Evolutionary conservation across 208 protist genomes (phyloP).

Genomic region (Acanthamoeba divionensis): DNA sequence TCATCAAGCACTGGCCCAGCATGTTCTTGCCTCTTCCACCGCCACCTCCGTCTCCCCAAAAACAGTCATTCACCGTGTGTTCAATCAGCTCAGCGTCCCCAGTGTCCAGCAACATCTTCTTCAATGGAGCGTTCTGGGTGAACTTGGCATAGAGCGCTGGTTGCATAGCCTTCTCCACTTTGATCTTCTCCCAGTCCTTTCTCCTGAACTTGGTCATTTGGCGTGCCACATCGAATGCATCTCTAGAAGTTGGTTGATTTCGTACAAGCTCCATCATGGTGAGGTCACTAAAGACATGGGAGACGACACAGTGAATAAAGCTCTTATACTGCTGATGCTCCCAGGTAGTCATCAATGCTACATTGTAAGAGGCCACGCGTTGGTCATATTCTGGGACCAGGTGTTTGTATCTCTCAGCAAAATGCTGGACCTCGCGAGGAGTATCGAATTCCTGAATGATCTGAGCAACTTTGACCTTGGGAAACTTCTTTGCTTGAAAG

Average conservation of each 20-base stretch:
- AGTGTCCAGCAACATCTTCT: not conserved
- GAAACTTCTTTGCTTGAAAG: conserved; percentile 12
- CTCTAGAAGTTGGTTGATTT: not conserved
- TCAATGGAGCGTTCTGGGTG: not conserved
- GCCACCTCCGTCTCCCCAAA: not conserved
- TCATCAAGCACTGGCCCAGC: not conserved
- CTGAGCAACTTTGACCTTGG: not conserved
- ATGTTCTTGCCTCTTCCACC: conserved; percentile 3
- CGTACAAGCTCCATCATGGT: not conserved
- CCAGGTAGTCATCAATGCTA: too few species aligned
- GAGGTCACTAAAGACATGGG: not conserved
- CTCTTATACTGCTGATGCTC: too few species aligned
- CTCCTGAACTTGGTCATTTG: not conserved
- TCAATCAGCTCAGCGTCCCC: not conserved
- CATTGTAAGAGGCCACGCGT: too few species aligned
- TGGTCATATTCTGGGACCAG: not conserved
- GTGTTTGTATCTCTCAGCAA: not conserved
- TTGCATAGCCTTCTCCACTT: not conserved
- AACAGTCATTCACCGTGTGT: not conserved
- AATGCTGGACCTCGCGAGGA: not conserved
- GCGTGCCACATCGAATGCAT: not conserved
- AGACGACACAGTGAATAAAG: not conserved
- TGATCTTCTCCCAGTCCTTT: not conserved
- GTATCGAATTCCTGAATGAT: not conserved
- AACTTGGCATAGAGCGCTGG: not conserved